phyloP scores from a whole-genome alignment of 768 basidiomycete species.

The Termitomyces sp. region DNA sequence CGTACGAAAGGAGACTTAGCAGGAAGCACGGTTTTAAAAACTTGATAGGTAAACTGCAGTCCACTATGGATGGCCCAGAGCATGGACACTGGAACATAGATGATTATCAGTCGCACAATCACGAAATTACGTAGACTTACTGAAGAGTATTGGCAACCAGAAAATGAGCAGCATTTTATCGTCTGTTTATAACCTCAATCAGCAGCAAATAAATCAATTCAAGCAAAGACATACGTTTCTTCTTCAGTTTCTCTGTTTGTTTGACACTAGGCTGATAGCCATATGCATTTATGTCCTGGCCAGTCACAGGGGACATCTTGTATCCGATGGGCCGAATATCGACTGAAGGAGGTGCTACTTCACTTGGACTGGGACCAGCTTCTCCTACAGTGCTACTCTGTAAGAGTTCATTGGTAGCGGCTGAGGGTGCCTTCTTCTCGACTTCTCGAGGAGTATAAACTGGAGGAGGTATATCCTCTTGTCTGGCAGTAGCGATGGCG shows the following conservation, averaged over 20 bases:
- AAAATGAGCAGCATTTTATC: slow-evolving; percentile 83
- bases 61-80: slow-evolving; percentile 56
- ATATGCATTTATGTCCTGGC: slow-evolving; percentile 65
- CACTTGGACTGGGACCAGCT: slow-evolving; percentile 2
- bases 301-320: slow-evolving; percentile 44
- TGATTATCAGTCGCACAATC: neutral
- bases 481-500: slow-evolving; percentile 42
- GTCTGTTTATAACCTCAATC: slow-evolving; percentile 35
- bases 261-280: slow-evolving; percentile 52
- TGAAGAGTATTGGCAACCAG: slow-evolving; percentile 79
- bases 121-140: slow-evolving; percentile 38
- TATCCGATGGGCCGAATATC: slow-evolving; percentile 40
- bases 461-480: slow-evolving; percentile 59
- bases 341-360: slow-evolving; percentile 13
- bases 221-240: slow-evolving; percentile 55
- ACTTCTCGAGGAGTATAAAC: slow-evolving; percentile 64
- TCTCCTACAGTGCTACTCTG: slow-evolving; percentile 8
- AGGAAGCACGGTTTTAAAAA: slow-evolving; percentile 42
- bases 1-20: slow-evolving; percentile 35
- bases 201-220: neutral
- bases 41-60: slow-evolving; percentile 43
- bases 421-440: slow-evolving; percentile 10
- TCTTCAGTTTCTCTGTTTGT: slow-evolving; percentile 41
- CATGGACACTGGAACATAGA: slow-evolving; percentile 41
- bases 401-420: slow-evolving; percentile 4